Percentiles rank a stretch among this genome's conserved stretches.
Conservation (phyloP, 352 stramenopile genomes). For the Globisporangium cederbergense region DNA sequence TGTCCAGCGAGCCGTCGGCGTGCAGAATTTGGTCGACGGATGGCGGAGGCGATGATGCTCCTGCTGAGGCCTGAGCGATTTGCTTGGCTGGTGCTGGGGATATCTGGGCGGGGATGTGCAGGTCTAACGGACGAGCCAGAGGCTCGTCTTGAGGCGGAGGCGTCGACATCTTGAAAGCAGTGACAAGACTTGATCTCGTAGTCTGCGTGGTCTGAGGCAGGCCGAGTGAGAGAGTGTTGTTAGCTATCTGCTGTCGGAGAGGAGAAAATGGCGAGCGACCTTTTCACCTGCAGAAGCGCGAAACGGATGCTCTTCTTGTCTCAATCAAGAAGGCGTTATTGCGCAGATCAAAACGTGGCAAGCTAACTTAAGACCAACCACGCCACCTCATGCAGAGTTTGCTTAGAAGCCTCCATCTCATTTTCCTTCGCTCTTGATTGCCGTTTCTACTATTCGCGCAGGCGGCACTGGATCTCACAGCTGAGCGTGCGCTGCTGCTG, state of each 20-base stretch:
- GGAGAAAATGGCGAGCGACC: neutral
- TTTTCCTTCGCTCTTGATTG: neutral
- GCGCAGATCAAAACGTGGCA: neutral
- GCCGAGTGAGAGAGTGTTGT: neutral
- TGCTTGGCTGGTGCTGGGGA: conserved; percentile 7
- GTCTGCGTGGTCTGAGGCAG: neutral
- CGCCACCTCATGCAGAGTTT: neutral
- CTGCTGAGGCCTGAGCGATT: conserved; percentile 3
- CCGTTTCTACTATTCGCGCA: neutral
- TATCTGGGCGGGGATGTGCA: neutral
- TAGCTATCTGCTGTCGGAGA: neutral
- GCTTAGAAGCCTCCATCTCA: neutral
- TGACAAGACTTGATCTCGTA: neutral
- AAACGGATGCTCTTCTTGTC: neutral
- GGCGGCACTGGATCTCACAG: neutral
- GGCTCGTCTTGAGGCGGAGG: neutral
- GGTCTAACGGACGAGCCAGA: neutral
- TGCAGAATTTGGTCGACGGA: conserved; percentile 33
- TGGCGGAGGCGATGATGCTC: neutral
- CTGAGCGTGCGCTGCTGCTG: neutral
- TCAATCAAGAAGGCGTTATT: neutral
- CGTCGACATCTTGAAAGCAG: neutral
- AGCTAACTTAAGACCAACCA: neutral
- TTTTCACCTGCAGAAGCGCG: neutral
- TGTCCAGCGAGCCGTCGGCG: conserved; percentile 51